These are phyloP conservation scores for Nevesoporus exiguus DNA, from an alignment of 768 basidiomycete species.

Conservation along the genomic window DNA sequence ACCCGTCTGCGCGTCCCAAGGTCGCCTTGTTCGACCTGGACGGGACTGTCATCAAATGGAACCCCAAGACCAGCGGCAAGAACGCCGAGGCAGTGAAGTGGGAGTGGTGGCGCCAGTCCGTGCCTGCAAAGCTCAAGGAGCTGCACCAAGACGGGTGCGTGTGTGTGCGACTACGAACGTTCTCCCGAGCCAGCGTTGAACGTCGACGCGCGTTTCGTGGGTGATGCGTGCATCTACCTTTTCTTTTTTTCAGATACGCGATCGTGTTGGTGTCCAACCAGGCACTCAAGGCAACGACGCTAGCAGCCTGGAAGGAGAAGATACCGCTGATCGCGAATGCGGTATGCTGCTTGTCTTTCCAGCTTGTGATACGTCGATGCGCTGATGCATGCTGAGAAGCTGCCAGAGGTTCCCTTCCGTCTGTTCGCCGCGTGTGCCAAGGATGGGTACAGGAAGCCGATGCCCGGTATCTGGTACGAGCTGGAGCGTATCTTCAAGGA, in stretches of 20 bases:
- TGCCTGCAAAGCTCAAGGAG: slow-evolving; percentile 62
- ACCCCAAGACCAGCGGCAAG: slow-evolving; percentile 32
- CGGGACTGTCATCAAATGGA: slow-evolving; percentile 72
- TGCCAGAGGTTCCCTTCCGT: slow-evolving; percentile 72
- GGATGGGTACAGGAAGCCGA: slow-evolving; percentile 82
- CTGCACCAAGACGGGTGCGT: slow-evolving; percentile 59
- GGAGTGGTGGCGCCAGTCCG: slow-evolving; percentile 67
- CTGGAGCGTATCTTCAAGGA: slow-evolving; percentile 58
- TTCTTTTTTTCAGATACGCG: slow-evolving; percentile 45
- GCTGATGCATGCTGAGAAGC: slow-evolving; percentile 36
- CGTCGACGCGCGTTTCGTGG: not conserved
- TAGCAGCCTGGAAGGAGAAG: slow-evolving; percentile 76
- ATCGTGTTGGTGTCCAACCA: slow-evolving; percentile 86
- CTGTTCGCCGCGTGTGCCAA: slow-evolving; percentile 73
- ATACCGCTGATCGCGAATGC: slow-evolving; percentile 62
- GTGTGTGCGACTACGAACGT: not conserved
- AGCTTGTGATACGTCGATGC: not conserved
- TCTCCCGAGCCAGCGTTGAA: not conserved
- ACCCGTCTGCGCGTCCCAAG: slow-evolving; percentile 41
- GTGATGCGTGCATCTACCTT: too few species aligned
- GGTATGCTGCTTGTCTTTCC: slow-evolving; percentile 34
- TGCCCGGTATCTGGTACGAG: slow-evolving; percentile 82
- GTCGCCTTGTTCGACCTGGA: slow-evolving; percentile 86
- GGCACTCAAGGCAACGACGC: slow-evolving; percentile 42
- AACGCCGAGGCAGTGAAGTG: slow-evolving; percentile 34